These are phyloP conservation scores for Vigna trinervia DNA, from an alignment of 306 rosid species.

Conservation along the genomic window DNA sequence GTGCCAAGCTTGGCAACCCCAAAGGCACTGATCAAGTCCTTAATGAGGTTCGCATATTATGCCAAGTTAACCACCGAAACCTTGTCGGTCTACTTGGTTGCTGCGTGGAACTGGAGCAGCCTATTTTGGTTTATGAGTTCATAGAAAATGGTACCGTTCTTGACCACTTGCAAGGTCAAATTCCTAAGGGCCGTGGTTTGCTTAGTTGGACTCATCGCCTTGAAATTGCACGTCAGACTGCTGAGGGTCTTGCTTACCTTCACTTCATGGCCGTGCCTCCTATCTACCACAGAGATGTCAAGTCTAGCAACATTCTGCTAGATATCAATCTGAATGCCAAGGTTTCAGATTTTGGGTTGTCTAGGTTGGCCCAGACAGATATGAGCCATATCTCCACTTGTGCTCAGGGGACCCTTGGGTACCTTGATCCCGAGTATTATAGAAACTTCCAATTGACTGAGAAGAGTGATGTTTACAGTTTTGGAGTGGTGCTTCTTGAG, in stretches of 20 bases:
- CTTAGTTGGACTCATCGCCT: constrained; percentile 72
- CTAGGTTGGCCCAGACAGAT: constrained; percentile 77
- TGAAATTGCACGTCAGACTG: constrained; percentile 64
- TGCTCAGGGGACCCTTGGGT: constrained; percentile 86
- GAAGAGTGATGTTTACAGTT: constrained; percentile 81
- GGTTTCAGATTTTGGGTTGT: constrained; percentile 79
- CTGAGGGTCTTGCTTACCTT: constrained; percentile 73
- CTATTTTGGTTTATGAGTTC: constrained; percentile 81
- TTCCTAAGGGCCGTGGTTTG: constrained; percentile 15
- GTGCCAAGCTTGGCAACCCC: constrained; percentile 87
- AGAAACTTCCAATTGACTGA: constrained; percentile 74
- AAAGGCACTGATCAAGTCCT: constrained; percentile 86
- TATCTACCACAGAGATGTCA: constrained; percentile 84
- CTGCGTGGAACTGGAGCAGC: constrained; percentile 82
- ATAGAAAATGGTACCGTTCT: constrained; percentile 75
- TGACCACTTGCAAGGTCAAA: constrained; percentile 62
- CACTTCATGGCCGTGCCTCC: constrained; percentile 83
- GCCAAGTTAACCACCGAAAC: constrained; percentile 88
- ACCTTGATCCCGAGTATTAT: constrained; percentile 77
- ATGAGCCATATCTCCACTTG: constrained; percentile 82
- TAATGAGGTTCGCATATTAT: constrained; percentile 80
- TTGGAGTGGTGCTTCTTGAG: constrained; percentile 74
- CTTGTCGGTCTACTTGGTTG: constrained; percentile 81
- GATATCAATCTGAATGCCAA: constrained; percentile 65
- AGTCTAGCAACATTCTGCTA: constrained; percentile 74